A percentile compares a stretch with the other conserved stretches of the same genome.
Evolutionary conservation across 257 asterid species (phyloP).

Genomic region (Primulina huaijiensis): DNA sequence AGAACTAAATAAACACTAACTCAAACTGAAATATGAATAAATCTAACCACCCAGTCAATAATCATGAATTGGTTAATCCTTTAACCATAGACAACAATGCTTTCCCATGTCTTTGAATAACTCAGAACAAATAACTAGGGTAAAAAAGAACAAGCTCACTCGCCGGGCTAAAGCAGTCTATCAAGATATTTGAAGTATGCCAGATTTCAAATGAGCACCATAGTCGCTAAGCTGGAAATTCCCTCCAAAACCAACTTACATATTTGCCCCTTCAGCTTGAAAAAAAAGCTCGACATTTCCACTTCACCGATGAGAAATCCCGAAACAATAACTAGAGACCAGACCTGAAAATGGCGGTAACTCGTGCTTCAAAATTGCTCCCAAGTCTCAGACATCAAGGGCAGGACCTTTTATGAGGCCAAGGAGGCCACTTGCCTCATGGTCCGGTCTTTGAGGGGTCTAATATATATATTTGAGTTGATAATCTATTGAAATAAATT

Average conservation of each 20-base stretch:
- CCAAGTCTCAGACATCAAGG: not conserved
- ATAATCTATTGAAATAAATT: too few species aligned
- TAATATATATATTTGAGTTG: too few species aligned
- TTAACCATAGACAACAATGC: slow-evolving; percentile 3
- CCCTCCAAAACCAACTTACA: slow-evolving; percentile 15
- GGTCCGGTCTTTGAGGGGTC: too few species aligned
- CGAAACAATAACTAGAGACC: too few species aligned
- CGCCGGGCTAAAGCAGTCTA: slow-evolving; percentile 2
- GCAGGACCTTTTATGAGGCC: too few species aligned
- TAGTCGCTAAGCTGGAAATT: slow-evolving; percentile 19
- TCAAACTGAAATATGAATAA: slow-evolving; percentile 3
- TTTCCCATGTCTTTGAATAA: not conserved
- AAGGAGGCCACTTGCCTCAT: too few species aligned
- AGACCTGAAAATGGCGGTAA: not conserved
- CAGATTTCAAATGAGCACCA: not conserved
- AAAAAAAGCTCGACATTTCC: not conserved
- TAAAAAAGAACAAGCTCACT: slow-evolving; percentile 13
- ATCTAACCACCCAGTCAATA: slow-evolving; percentile 1
- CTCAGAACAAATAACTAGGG: slow-evolving; percentile 4
- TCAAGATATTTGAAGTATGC: slow-evolving; percentile 12
- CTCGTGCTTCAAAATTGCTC: not conserved
- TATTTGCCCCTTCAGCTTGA: not conserved
- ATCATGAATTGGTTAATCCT: not conserved
- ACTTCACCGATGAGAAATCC: not conserved
- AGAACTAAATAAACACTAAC: not conserved